Evolutionary conservation across 148 eudicot genomes (phyloP).

Genomic region (Nepenthes gracilis): DNA sequence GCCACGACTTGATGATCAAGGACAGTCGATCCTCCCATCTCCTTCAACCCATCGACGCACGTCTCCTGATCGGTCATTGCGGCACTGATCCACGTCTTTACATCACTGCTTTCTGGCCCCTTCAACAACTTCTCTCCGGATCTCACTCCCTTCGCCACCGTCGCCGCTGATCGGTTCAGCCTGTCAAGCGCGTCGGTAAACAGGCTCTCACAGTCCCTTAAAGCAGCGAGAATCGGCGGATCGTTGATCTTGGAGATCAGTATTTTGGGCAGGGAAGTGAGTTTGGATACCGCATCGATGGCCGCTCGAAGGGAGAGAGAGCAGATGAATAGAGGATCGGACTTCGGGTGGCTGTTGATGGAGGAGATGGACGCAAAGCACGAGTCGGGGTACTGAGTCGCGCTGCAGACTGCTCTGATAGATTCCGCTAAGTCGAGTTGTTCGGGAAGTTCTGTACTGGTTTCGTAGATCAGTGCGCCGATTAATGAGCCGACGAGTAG

Average conservation of each 20-base stretch:
- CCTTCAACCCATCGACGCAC: slow-evolving; percentile 48
- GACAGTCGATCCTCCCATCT: slow-evolving; percentile 33
- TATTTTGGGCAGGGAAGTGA: slow-evolving; percentile 12
- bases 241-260: slow-evolving; percentile 17
- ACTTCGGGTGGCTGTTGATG: slow-evolving; percentile 6
- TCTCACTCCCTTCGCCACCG: slow-evolving; percentile 13
- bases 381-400: slow-evolving; percentile 25
- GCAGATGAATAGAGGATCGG: slow-evolving; percentile 25
- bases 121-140: not conserved
- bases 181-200: slow-evolving; percentile 35
- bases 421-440: slow-evolving; percentile 5
- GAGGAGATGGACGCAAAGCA: slow-evolving; percentile 25
- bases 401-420: slow-evolving; percentile 23
- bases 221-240: slow-evolving; percentile 16
- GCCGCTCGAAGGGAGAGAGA: slow-evolving; percentile 22
- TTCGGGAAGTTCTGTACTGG: slow-evolving; percentile 10
- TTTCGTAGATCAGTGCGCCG: slow-evolving; percentile 6
- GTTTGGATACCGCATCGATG: slow-evolving; percentile 7
- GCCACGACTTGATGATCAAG: slow-evolving; percentile 16
- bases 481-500: slow-evolving; percentile 11
- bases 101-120: slow-evolving; percentile 22
- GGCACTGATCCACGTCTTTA: slow-evolving; percentile 50
- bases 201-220: slow-evolving; percentile 32
- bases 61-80: slow-evolving; percentile 52
- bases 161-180: slow-evolving; percentile 18